phyloP scores from a whole-genome alignment of 352 stramenopile species.

The Globisporangium alternatum region DNA sequence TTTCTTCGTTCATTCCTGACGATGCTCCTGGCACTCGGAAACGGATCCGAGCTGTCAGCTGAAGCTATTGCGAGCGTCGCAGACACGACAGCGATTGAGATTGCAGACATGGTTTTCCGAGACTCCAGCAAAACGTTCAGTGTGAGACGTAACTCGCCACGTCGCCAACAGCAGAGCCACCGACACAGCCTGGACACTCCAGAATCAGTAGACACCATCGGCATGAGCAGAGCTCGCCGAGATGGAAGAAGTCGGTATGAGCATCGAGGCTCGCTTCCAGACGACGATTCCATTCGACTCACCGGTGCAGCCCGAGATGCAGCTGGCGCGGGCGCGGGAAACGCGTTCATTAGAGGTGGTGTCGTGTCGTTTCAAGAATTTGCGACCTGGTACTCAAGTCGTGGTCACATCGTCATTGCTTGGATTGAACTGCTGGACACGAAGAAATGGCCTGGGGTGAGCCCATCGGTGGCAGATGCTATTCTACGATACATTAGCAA shows the following conservation, averaged over 20 bases:
- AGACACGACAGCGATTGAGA: slow-evolving; percentile 79
- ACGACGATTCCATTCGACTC: slow-evolving; percentile 50
- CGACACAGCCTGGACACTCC: slow-evolving; percentile 63
- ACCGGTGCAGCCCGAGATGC: slow-evolving; percentile 50
- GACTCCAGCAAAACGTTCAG: slow-evolving; percentile 82
- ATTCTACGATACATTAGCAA: slow-evolving; percentile 77
- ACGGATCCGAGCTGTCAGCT: slow-evolving; percentile 77
- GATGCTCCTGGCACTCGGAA: slow-evolving; percentile 93
- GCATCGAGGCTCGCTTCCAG: slow-evolving; percentile 68
- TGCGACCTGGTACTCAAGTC: slow-evolving; percentile 79
- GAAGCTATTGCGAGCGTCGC: slow-evolving; percentile 80
- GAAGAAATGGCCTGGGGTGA: slow-evolving; percentile 81
- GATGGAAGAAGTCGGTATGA: slow-evolving; percentile 49
- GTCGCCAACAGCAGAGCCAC: slow-evolving; percentile 27
- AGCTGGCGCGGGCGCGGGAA: slow-evolving; percentile 55
- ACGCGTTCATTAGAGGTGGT: slow-evolving; percentile 65
- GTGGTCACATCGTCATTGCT: slow-evolving; percentile 79
- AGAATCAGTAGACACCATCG: slow-evolving; percentile 36
- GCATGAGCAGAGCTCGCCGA: slow-evolving; percentile 24
- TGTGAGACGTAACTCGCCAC: slow-evolving; percentile 29
- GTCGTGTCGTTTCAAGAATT: slow-evolving; percentile 87
- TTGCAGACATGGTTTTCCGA: slow-evolving; percentile 80
- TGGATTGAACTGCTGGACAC: slow-evolving; percentile 85
- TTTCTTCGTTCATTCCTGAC: slow-evolving; percentile 94
- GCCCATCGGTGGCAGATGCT: slow-evolving; percentile 51